Evolutionary conservation across 306 rosid genomes (phyloP).

Genomic region (Castanea crenata): DNA sequence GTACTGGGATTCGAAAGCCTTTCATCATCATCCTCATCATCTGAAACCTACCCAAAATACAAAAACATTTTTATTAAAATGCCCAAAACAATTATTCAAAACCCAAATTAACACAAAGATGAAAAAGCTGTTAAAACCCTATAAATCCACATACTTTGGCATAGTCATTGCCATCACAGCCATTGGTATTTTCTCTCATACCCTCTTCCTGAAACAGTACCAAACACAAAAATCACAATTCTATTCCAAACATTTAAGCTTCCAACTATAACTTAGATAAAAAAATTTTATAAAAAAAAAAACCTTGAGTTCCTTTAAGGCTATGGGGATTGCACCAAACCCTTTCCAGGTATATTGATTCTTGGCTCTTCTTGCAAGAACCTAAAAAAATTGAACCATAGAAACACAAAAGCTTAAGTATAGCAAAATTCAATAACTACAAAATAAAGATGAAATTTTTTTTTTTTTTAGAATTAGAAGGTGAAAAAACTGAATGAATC

Average conservation of each 20-base stretch:
- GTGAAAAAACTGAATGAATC: not conserved
- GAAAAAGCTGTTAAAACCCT: not conserved
- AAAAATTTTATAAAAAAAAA: not conserved
- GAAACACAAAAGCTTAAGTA: not conserved
- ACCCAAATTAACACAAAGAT: not conserved
- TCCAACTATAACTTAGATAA: not conserved
- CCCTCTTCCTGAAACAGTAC: slow-evolving; percentile 63
- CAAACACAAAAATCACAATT: not conserved
- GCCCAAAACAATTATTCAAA: not conserved
- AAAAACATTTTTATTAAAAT: not conserved
- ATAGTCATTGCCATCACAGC: slow-evolving; percentile 33
- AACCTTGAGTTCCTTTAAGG: slow-evolving; percentile 72
- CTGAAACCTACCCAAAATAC: slow-evolving; percentile 38
- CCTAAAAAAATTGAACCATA: slow-evolving; percentile 34
- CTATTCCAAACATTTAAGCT: not conserved
- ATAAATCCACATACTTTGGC: slow-evolving; percentile 39
- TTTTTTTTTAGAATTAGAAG: not conserved
- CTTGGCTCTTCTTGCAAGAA: slow-evolving; percentile 78
- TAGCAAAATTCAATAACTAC: not conserved
- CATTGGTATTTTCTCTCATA: slow-evolving; percentile 34
- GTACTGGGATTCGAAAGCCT: slow-evolving; percentile 36
- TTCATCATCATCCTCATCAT: slow-evolving; percentile 76
- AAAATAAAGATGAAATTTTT: not conserved
- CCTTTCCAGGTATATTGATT: slow-evolving; percentile 93
- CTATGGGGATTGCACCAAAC: slow-evolving; percentile 61